These are phyloP conservation scores for Medakamo hakoo DNA, from an alignment of 139 green algal genomes.

Conservation along the genomic window DNA sequence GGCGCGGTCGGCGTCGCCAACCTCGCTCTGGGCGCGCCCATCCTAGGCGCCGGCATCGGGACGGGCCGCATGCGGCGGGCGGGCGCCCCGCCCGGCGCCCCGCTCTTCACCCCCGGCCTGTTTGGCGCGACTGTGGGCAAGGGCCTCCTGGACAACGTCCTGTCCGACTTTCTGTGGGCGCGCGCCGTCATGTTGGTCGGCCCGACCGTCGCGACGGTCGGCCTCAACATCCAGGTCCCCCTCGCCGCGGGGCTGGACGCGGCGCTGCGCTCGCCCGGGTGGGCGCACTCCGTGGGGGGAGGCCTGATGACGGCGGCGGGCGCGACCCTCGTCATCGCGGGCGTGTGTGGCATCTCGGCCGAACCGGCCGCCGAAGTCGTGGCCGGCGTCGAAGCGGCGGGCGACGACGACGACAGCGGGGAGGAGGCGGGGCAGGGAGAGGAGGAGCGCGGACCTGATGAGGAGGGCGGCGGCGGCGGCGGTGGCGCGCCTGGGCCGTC, in stretches of 20 bases:
- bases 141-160: conserved; percentile 84
- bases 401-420: too few relatives aligned
- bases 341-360: not conserved
- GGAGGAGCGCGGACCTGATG: too few relatives aligned
- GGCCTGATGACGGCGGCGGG: not conserved
- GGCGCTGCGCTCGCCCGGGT: conserved; percentile 20
- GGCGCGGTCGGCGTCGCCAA: conserved; percentile 62
- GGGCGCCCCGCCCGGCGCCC: too few relatives aligned
- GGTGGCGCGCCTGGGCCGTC: too few relatives aligned
- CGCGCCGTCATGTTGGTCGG: conserved; percentile 77
- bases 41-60: conserved; percentile 23
- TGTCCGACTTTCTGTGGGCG: conserved; percentile 93
- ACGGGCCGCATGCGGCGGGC: too few relatives aligned
- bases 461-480: too few relatives aligned
- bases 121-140: conserved; percentile 17
- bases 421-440: too few relatives aligned
- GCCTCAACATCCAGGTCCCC: conserved; percentile 67
- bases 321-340: not conserved
- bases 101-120: not conserved
- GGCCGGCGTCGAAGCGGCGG: too few relatives aligned
- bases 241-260: conserved; percentile 24
- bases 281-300: conserved; percentile 7
- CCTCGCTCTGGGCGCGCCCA: conserved; percentile 15
- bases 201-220: conserved; percentile 73
- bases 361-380: too few relatives aligned